Percentiles rank a stretch among this genome's conserved stretches.
These are phyloP conservation scores for Hamamelis virginiana DNA, from an alignment of 164 flowering plant genomes.

Conservation along the genomic window DNA sequence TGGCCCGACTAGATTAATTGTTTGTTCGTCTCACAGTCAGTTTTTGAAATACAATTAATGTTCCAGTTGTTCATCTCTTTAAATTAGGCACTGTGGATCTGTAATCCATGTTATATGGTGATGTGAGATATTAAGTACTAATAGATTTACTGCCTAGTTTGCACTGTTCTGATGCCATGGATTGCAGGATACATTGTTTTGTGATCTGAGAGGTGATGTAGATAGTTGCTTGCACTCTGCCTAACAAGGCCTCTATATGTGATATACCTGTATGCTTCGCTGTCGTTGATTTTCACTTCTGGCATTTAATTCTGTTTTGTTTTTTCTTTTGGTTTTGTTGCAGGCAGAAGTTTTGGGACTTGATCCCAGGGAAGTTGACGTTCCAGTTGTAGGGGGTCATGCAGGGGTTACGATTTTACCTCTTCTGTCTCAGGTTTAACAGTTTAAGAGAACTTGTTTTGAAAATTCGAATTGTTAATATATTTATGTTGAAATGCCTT, in stretches of 20 bases:
- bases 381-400: conserved; percentile 64
- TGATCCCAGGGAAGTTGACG: conserved; percentile 52
- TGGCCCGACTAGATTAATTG: too few relatives aligned
- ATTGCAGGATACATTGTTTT: conserved; percentile 1
- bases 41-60: too few relatives aligned
- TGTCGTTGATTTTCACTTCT: background rate
- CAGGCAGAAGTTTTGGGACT: conserved; percentile 65
- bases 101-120: background rate
- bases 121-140: background rate
- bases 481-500: background rate
- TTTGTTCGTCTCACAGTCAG: too few relatives aligned
- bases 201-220: background rate
- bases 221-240: background rate
- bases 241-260: background rate
- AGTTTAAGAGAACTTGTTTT: conserved; percentile 21
- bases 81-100: background rate
- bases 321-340: background rate
- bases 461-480: background rate
- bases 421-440: conserved; percentile 49
- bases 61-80: too few relatives aligned
- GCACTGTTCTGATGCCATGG: background rate
- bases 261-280: background rate
- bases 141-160: background rate
- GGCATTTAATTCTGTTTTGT: background rate
- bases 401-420: conserved; percentile 61